A percentile compares a stretch with the other conserved stretches of the same genome.
Conservation (phyloP, 2,329 filamentous ascomycete genomes). For the Tolypocladium amazonense region DNA sequence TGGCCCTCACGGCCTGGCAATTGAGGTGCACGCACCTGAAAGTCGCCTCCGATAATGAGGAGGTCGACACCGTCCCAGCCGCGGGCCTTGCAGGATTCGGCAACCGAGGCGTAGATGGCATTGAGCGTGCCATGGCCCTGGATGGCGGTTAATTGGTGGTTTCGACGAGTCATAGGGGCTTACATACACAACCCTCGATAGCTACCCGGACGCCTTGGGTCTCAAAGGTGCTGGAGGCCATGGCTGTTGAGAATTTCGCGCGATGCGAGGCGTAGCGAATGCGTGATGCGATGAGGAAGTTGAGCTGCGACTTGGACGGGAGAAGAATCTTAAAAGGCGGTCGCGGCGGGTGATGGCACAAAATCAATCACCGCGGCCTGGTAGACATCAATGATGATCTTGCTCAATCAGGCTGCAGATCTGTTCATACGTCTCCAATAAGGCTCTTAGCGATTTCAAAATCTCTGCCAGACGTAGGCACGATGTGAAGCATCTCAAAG, state of each 20-base stretch:
- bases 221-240: conserved; percentile 15
- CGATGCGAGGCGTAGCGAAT: neutral
- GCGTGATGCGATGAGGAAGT: neutral
- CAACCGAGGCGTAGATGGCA: conserved; percentile 77
- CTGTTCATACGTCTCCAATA: neutral
- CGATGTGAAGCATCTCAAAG: no score
- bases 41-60: conserved; percentile 92
- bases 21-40: conserved; percentile 49
- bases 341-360: neutral
- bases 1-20: neutral
- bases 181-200: conserved; percentile 73
- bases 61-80: conserved; percentile 77
- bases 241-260: neutral
- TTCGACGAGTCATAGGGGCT: neutral
- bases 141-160: conserved; percentile 9
- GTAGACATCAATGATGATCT: neutral
- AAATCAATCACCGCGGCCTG: neutral
- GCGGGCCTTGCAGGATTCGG: conserved; percentile 55
- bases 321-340: neutral
- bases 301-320: neutral
- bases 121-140: conserved; percentile 87
- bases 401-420: neutral
- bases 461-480: neutral
- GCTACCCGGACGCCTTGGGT: conserved; percentile 58
- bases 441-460: neutral